These are phyloP conservation scores for Saposhnikovia divaricata DNA, from an alignment of 129 eudicot genomes.

Conservation along the genomic window DNA sequence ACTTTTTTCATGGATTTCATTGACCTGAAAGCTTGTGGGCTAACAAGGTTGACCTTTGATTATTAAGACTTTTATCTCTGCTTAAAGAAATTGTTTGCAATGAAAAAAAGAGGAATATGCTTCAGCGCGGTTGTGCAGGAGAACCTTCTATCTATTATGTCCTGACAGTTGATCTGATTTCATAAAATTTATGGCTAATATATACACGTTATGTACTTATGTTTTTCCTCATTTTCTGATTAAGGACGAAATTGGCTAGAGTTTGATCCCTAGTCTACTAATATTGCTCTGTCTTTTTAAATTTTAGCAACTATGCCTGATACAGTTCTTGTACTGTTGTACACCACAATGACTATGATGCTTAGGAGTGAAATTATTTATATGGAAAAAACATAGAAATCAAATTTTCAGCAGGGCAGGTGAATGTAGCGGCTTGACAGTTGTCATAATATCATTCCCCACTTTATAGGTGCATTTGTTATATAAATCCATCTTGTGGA, in stretches of 20 bases:
- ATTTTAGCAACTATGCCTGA: not conserved
- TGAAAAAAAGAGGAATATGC: not conserved
- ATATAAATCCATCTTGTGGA: no score
- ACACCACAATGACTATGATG: not conserved
- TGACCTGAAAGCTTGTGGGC: not conserved
- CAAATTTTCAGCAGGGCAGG: not conserved
- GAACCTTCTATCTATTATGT: not conserved
- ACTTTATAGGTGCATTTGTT: not conserved
- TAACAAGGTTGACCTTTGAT: not conserved
- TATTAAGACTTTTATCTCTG: not conserved
- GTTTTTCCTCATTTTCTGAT: not conserved
- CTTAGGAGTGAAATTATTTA: not conserved
- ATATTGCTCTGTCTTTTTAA: not conserved
- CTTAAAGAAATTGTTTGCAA: not conserved
- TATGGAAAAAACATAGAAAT: not conserved
- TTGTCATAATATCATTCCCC: not conserved
- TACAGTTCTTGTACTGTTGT: not conserved
- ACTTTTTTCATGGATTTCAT: not conserved
- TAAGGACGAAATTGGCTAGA: not conserved
- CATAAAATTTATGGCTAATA: not conserved
- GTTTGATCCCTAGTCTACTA: not conserved
- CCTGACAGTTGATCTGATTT: not conserved
- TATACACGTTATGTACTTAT: not conserved
- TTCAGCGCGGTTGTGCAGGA: not conserved
- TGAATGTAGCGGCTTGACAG: not conserved